Percentiles rank a stretch among this genome's conserved stretches.
Conservation (phyloP, 1,284 basidiomycete genomes). For the Athelia sp. region DNA sequence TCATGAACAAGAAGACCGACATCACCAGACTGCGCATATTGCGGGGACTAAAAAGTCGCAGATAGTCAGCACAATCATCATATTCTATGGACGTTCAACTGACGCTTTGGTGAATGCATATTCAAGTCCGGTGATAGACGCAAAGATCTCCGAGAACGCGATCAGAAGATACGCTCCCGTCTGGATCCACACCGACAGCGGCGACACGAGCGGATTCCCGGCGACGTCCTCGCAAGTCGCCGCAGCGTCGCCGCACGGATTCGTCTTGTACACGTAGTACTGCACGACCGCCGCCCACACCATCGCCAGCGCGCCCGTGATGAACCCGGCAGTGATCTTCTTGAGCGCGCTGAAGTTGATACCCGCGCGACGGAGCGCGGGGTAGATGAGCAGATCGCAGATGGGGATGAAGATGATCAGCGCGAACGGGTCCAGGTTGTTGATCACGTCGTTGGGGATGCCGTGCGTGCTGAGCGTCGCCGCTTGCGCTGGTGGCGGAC, state of each 20-base stretch:
- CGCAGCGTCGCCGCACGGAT: conserved; percentile 60
- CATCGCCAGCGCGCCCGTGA: conserved; percentile 56
- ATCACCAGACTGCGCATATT: conserved; percentile 81
- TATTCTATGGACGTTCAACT: background rate
- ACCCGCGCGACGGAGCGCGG: conserved; percentile 57
- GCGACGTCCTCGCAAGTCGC: conserved; percentile 44
- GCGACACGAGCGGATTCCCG: conserved; percentile 37
- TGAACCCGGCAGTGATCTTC: conserved; percentile 75
- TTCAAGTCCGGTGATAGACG: conserved; percentile 82
- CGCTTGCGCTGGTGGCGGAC: conserved; percentile 64
- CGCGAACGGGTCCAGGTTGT: conserved; percentile 76
- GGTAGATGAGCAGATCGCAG: conserved; percentile 67
- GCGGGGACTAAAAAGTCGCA: conserved; percentile 36
- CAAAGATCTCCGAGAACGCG: conserved; percentile 76
- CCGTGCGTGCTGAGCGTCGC: conserved; percentile 70
- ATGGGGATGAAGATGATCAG: conserved; percentile 74
- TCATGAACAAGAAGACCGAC: conserved; percentile 68
- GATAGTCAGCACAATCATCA: background rate
- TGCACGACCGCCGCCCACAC: conserved; percentile 66
- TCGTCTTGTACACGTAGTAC: conserved; percentile 75
- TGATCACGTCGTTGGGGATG: conserved; percentile 77
- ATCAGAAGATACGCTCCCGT: conserved; percentile 53
- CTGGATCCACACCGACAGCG: conserved; percentile 77
- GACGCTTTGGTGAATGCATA: conserved; percentile 86
- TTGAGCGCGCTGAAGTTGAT: conserved; percentile 71